Conservation (phyloP, 1,284 basidiomycete genomes). For the Trametes versicolor region DNA sequence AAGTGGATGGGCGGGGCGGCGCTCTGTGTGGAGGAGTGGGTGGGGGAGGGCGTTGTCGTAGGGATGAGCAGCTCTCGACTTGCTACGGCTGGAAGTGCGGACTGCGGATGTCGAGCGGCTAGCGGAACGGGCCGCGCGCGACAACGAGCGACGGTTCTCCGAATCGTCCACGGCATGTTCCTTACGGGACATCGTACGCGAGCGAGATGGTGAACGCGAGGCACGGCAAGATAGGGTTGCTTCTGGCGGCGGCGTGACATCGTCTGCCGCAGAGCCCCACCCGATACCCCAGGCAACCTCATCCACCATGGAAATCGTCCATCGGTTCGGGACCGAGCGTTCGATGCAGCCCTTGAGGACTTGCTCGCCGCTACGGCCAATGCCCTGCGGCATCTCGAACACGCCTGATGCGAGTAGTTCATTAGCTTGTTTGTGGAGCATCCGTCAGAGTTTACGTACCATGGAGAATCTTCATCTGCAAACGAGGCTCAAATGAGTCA, state of each 20-base stretch:
- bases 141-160: conserved; percentile 35
- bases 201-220: conserved; percentile 38
- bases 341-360: conserved; percentile 83
- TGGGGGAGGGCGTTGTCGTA: conserved; percentile 31
- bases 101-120: conserved; percentile 40
- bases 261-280: conserved; percentile 67
- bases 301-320: conserved; percentile 81
- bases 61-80: conserved; percentile 36
- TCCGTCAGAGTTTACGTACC: conserved; percentile 59
- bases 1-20: conserved; percentile 27
- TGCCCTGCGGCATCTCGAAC: conserved; percentile 64
- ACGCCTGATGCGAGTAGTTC: conserved; percentile 53
- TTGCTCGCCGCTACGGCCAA: conserved; percentile 76
- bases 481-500: conserved; percentile 88
- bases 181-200: conserved; percentile 28
- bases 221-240: conserved; percentile 24
- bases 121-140: conserved; percentile 32
- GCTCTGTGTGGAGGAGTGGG: conserved; percentile 29
- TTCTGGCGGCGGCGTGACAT: conserved; percentile 41
- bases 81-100: conserved; percentile 40
- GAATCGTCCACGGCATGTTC: conserved; percentile 40
- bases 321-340: conserved; percentile 64
- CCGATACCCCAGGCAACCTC: conserved; percentile 85
- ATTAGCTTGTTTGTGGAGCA: conserved; percentile 20
- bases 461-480: conserved; percentile 91